These are phyloP conservation scores for Xylariaceae sp. DNA, from an alignment of 2,329 filamentous ascomycete genomes.

Conservation along the genomic window DNA sequence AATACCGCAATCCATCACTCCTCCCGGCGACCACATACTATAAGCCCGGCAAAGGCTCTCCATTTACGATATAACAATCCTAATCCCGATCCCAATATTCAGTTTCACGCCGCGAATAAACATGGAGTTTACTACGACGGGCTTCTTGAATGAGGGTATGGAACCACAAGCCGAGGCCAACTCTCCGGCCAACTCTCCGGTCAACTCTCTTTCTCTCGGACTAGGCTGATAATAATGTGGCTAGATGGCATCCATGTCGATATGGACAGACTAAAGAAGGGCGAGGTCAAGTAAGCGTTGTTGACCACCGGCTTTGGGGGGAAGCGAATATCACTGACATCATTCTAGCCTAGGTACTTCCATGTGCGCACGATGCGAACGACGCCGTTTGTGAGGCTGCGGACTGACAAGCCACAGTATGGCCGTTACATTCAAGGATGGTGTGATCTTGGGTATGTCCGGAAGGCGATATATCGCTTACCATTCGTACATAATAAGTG, in stretches of 20 bases:
- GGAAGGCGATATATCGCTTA: not conserved
- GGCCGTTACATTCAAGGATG: conserved; percentile 98
- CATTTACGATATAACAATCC: conserved; percentile 6
- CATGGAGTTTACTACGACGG: conserved; percentile 61
- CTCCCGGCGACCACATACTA: not conserved
- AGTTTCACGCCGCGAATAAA: conserved; percentile 17
- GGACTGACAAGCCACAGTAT: conserved; percentile 55
- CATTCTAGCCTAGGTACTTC: conserved; percentile 79
- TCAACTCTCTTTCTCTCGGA: conserved; percentile 14
- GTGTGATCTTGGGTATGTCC: conserved; percentile 76
- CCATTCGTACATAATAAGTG: not conserved
- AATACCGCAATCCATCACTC: not conserved
- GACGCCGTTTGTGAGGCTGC: not conserved
- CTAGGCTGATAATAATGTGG: conserved; percentile 22
- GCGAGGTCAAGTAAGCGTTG: conserved; percentile 86
- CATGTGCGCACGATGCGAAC: conserved; percentile 58
- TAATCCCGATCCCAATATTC: not conserved
- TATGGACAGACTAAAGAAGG: conserved; percentile 98
- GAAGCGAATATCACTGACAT: conserved; percentile 29
- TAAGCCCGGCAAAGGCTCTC: not conserved
- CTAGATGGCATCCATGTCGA: conserved; percentile 98
- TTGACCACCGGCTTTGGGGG: not conserved
- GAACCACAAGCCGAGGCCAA: conserved; percentile 17
- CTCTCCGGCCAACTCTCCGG: not conserved
- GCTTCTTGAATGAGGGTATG: conserved; percentile 58